Conservation (phyloP, 1,284 basidiomycete species). For the Sanghuangporus weigelae region DNA sequence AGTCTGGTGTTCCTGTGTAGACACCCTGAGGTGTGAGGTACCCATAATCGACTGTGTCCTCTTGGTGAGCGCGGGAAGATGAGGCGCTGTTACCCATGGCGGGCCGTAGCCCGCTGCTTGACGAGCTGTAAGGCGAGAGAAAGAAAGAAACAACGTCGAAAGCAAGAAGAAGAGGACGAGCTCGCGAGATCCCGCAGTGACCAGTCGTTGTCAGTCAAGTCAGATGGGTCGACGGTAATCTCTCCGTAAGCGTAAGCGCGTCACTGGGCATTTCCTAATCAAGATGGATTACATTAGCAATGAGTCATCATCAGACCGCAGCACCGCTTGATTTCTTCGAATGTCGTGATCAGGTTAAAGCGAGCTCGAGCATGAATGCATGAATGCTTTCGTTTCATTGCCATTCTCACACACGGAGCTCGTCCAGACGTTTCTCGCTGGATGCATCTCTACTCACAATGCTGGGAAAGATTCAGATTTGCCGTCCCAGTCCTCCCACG, state of each 20-base stretch:
- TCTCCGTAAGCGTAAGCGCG: constrained; percentile 3
- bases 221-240: background rate
- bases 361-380: background rate
- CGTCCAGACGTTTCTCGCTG: background rate
- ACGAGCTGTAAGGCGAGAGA: constrained; percentile 12
- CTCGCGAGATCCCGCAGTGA: constrained; percentile 2
- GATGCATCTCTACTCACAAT: background rate
- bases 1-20: constrained; percentile 84
- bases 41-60: constrained; percentile 79
- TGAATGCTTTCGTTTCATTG: background rate
- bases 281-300: background rate
- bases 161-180: constrained; percentile 14
- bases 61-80: constrained; percentile 62
- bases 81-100: constrained; percentile 76
- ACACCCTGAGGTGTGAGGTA: constrained; percentile 84
- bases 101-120: constrained; percentile 11
- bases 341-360: background rate
- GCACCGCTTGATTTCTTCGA: background rate
- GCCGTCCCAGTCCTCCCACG: background rate
- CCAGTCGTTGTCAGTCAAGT: constrained; percentile 10
- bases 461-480: background rate
- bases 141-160: constrained; percentile 17
- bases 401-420: background rate
- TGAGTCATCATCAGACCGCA: background rate
- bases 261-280: background rate